Conservation (phyloP, 2,329 filamentous ascomycete genomes). For the Fusarium nisikadoi region DNA sequence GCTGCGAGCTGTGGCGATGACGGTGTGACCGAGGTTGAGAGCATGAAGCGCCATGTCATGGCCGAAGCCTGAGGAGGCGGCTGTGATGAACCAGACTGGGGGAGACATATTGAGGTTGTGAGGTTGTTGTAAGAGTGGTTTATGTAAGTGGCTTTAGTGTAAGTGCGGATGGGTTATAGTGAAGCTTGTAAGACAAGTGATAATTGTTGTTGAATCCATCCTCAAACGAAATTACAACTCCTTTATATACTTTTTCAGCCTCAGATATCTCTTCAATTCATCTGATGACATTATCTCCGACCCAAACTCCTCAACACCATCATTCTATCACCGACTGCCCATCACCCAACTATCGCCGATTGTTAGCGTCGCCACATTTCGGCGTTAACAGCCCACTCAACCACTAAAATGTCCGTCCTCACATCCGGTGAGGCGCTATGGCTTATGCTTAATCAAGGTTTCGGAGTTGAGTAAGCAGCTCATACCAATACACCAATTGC, state of each 20-base stretch:
- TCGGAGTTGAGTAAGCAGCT: background rate
- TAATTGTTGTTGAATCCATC: background rate
- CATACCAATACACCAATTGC: background rate
- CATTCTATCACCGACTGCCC: conserved; percentile 5
- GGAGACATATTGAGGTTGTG: conserved; percentile 3
- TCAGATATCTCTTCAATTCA: fast-evolving
- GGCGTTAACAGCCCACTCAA: background rate
- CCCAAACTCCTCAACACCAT: background rate
- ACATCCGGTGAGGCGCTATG: background rate
- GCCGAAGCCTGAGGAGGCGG: conserved; percentile 63
- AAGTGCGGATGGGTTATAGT: background rate
- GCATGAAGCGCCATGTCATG: conserved; percentile 55
- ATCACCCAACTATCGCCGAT: conserved; percentile 27
- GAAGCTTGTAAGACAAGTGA: background rate
- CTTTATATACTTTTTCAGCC: background rate
- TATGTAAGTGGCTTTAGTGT: background rate
- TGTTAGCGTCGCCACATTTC: conserved; percentile 8
- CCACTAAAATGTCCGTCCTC: background rate
- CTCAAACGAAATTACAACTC: fast-evolving
- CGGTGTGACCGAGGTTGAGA: conserved; percentile 58
- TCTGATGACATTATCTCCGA: conserved; percentile 22
- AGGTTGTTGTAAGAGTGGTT: background rate
- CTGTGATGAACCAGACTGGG: conserved; percentile 64
- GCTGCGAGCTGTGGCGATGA: conserved; percentile 62
- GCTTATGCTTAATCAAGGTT: background rate